Base-by-base conservation (phyloP, 2,329 filamentous ascomycete species). In the Didymellaceae sp. region DNA sequence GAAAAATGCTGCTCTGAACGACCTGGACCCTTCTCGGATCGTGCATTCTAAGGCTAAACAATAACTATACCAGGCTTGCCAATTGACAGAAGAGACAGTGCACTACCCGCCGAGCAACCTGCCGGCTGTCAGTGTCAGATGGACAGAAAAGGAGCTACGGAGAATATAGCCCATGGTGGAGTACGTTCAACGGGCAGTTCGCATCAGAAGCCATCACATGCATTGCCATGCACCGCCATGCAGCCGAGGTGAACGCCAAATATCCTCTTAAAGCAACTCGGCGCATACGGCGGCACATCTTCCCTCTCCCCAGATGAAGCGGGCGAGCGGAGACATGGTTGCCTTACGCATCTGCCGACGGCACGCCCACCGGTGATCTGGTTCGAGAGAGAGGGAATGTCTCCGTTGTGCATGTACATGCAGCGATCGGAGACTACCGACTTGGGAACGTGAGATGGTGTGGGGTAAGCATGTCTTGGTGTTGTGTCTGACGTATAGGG, bases 301-400 rank as follows among this genome's bases (percentile, higher is more conserved):
- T 18, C 35, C 28, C 6, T 4, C 13, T 35, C 18, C 41, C 30
- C 16, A 18, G 2, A 18, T 16, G 9, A 25, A 33, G 39, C 18
- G n/a, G 28, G 24, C 37, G 41, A 51, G 41, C 41, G 47, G 47
- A 41, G 25, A 3, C 1, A 10, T 16, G n/a, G 17, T 21, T 35
- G 25, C 18, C 11, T 24, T 13, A 9, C 28, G 2, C 11, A 25
- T 26, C 17, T 25, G 6, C 28, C 8, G 34, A 24, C 2, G 6
- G 6, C 11, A 14, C 14, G 10, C n/a, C 33, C n/a, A 37, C 47
- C 47, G 47, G 47, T 51, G 47, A 51, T 31, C 47, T 37, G 34
- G 17, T 35, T 35, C 7, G 30, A 40, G 35, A 13, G 25, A 35
- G 30, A 40, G 35, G 9, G 25, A 35, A 6, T 20, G 13, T 10